Conservation (phyloP, 148 eudicot genomes). For the Polygonum maritimum region DNA sequence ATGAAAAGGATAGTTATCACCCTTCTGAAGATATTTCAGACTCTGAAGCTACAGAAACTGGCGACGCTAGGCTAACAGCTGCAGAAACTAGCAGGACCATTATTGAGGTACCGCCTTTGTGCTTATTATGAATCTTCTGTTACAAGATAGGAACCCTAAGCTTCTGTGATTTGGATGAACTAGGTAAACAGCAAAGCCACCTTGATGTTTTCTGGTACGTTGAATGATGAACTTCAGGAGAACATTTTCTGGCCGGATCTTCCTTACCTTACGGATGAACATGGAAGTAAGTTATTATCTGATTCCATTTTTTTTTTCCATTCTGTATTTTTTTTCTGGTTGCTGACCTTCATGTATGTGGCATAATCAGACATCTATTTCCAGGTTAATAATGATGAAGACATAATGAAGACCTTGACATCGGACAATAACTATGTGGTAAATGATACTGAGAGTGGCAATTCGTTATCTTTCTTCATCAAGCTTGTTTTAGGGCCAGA, state of each 20-base stretch:
- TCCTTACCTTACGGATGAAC: conserved; percentile 82
- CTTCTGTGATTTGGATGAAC: not conserved
- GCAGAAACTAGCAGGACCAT: conserved; percentile 80
- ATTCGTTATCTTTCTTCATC: not conserved
- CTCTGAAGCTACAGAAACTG: conserved; percentile 34
- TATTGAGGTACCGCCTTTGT: conserved; percentile 52
- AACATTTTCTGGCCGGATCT: conserved; percentile 95
- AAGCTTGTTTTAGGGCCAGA: conserved; percentile 2
- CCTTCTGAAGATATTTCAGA: conserved; percentile 80
- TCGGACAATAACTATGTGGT: conserved; percentile 82
- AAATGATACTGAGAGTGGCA: conserved; percentile 15
- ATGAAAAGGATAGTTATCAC: conserved; percentile 61
- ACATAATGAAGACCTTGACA: conserved; percentile 59
- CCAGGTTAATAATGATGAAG: conserved; percentile 88
- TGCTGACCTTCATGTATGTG: conserved; percentile 15
- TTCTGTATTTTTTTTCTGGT: conserved; percentile 7
- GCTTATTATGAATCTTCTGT: not conserved
- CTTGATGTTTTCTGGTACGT: conserved; percentile 68
- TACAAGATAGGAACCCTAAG: not conserved
- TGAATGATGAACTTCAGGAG: conserved; percentile 61
- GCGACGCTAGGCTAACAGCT: conserved; percentile 55
- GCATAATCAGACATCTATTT: conserved; percentile 76
- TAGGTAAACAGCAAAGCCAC: conserved; percentile 85
- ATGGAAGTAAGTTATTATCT: conserved; percentile 73
- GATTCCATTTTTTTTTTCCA: not conserved